Percentiles rank a stretch among this genome's conserved stretches.
These are phyloP conservation scores for Liriodendron chinense DNA, from an alignment of 164 flowering plant species.

Conservation along the genomic window DNA sequence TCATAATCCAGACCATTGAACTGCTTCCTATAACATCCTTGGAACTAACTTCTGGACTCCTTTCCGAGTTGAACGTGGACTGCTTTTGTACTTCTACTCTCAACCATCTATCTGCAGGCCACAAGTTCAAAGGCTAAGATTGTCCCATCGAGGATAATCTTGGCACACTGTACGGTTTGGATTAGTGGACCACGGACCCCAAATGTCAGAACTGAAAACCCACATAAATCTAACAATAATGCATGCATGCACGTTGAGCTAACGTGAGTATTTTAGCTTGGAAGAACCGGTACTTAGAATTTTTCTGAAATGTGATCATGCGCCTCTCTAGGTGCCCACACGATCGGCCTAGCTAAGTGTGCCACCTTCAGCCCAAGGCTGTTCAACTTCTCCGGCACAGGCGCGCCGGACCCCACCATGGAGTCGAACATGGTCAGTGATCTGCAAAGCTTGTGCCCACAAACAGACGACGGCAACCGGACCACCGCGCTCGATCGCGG, in stretches of 20 bases:
- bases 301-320: background rate
- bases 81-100: too few relatives aligned
- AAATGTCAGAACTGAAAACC: background rate
- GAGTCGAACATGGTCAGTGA: constrained; percentile 38
- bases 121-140: too few relatives aligned
- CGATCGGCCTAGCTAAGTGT: constrained; percentile 73
- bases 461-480: constrained; percentile 50
- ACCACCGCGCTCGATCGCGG: constrained; percentile 54
- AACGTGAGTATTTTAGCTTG: background rate
- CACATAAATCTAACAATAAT: background rate
- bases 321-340: constrained; percentile 58
- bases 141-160: too few relatives aligned
- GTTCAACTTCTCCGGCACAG: constrained; percentile 58
- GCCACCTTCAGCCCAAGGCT: constrained; percentile 53
- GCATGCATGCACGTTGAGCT: background rate
- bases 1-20: too few relatives aligned
- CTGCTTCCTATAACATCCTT: too few relatives aligned
- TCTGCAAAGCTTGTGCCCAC: constrained; percentile 58
- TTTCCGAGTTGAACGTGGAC: too few relatives aligned
- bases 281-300: background rate
- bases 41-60: too few relatives aligned
- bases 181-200: background rate
- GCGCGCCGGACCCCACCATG: constrained; percentile 58
- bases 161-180: too few relatives aligned
- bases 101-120: too few relatives aligned